Base-by-base conservation (phyloP, 2,329 filamentous ascomycete genomes). In the Calonectria henricotiae region DNA sequence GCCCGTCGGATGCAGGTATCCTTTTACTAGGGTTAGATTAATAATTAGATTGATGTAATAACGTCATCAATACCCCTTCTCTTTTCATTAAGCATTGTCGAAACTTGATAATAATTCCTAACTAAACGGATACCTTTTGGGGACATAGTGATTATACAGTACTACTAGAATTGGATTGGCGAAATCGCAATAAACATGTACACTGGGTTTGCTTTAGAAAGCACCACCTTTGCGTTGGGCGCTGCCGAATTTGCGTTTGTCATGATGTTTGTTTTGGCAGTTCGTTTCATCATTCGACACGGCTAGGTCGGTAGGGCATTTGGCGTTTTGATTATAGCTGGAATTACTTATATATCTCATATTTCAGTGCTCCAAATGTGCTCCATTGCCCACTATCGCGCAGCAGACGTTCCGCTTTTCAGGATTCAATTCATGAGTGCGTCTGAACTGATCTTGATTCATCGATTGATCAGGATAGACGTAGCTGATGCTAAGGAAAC, bases 381-480 rank as follows among this genome's bases (percentile, higher is more conserved):
- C 23, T 8, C n/a, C 2, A 23, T 23, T 46, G 43, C 20, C 9
- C 43, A 46, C 43, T 11, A n/a, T 4, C 43, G 43, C 23, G 43
- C 8, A 13, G 23, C 27, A 12, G n/a, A 17, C 17, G 51, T 55
- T n/a, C 51, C 30, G 3, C 51, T 55, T 12, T 17, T 55, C 1
- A 23, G 51, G 51, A 55, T 55, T 37, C 30, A 55, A 37, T 39
- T 55, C 8, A 20, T 55, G 27, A 55, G 17, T 13, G 51, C 30
- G 15, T 32, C 51, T 37, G 30, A 55, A 20, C 20, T 55, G 30
- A 17, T 55, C 9, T 15, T 37, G 15, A 20, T 39, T 13, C 20
- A 15, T 1, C 17, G n/a, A 20, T 9, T 55, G 17, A 37, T 1
- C 51, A 35, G n/a, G 12, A 7, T 15, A 12, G 30, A 39, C 6